phyloP scores from a whole-genome alignment of 1,284 basidiomycete species.

The Tylopilus sp. region DNA sequence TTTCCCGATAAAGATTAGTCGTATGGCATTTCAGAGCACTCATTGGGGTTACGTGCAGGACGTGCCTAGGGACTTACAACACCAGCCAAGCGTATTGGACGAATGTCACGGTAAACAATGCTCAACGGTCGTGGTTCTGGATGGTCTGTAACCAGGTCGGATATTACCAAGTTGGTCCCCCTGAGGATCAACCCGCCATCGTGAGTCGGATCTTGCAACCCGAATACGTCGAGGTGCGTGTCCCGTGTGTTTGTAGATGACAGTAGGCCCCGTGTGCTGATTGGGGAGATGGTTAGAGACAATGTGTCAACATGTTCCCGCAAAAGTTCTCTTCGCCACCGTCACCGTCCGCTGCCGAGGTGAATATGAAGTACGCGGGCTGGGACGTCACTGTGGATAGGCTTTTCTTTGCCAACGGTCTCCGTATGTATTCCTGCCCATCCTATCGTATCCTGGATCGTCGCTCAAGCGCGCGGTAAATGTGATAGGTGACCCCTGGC shows the following conservation, averaged over 20 bases:
- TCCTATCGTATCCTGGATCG: background rate
- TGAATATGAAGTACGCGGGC: slow-evolving; percentile 55
- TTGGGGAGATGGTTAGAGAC: slow-evolving; percentile 42
- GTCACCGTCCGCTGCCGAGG: slow-evolving; percentile 39
- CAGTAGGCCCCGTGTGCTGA: background rate
- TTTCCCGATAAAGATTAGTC: background rate
- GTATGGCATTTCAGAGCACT: background rate
- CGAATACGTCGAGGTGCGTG: slow-evolving; percentile 52
- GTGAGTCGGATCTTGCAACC: slow-evolving; percentile 63
- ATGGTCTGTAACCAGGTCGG: slow-evolving; percentile 66
- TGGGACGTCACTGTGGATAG: slow-evolving; percentile 59
- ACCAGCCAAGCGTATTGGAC: slow-evolving; percentile 40
- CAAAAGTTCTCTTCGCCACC: slow-evolving; percentile 49
- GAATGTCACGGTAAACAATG: slow-evolving; percentile 41
- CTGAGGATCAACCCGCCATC: slow-evolving; percentile 49
- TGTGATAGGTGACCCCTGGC: slow-evolving; percentile 69
- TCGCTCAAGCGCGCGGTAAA: slow-evolving; percentile 3
- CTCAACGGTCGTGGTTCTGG: slow-evolving; percentile 48
- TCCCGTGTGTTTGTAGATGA: background rate
- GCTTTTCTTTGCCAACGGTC: slow-evolving; percentile 69
- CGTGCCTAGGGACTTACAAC: slow-evolving; percentile 49
- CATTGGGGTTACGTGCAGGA: slow-evolving; percentile 23
- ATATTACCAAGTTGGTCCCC: slow-evolving; percentile 61
- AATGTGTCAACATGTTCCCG: slow-evolving; percentile 62
- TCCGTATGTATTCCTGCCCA: slow-evolving; percentile 44